phyloP scores from a whole-genome alignment of 768 basidiomycete species.

The Galerina sulciceps region DNA sequence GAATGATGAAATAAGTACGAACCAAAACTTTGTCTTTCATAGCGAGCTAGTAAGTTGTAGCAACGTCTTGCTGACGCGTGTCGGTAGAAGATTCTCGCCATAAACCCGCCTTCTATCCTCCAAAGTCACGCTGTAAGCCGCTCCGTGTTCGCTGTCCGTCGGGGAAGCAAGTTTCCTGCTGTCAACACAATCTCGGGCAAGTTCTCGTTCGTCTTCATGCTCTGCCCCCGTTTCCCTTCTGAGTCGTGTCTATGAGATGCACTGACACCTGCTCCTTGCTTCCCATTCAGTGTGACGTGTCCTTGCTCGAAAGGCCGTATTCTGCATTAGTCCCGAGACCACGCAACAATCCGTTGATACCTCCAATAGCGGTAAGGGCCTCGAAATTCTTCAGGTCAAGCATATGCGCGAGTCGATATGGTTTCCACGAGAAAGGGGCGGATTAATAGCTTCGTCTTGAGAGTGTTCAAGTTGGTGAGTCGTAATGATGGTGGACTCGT shows the following conservation, averaged over 20 bases:
- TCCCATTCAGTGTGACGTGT: slow-evolving; percentile 13
- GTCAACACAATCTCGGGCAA: slow-evolving; percentile 43
- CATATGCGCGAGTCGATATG: slow-evolving; percentile 77
- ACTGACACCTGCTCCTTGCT: slow-evolving; percentile 22
- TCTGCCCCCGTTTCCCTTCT: slow-evolving; percentile 17
- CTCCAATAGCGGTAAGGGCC: slow-evolving; percentile 70
- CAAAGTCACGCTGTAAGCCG: slow-evolving; percentile 44
- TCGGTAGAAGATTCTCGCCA: slow-evolving; percentile 77
- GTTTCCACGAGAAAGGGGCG: slow-evolving; percentile 76
- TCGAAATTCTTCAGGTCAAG: slow-evolving; percentile 89
- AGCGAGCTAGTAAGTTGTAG: slow-evolving; percentile 81
- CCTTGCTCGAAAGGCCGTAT: slow-evolving; percentile 44
- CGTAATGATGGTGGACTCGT: slow-evolving; percentile 31
- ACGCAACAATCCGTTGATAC: slow-evolving; percentile 62
- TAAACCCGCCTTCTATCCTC: slow-evolving; percentile 71
- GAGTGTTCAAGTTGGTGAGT: slow-evolving; percentile 39
- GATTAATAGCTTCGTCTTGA: slow-evolving; percentile 50
- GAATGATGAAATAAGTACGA: slow-evolving; percentile 30
- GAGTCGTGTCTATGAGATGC: slow-evolving; percentile 33
- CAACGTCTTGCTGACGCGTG: slow-evolving; percentile 68
- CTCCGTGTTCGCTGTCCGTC: slow-evolving; percentile 20
- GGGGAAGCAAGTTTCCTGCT: slow-evolving; percentile 30
- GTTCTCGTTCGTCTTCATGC: slow-evolving; percentile 12
- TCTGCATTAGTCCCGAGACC: slow-evolving; percentile 74
- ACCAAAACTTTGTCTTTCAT: slow-evolving; percentile 91